Percentiles rank a stretch among this genome's conserved stretches.
These are phyloP conservation scores for Populus trichocarpa DNA, from an alignment of 441 rosid species.

Conservation along the genomic window DNA sequence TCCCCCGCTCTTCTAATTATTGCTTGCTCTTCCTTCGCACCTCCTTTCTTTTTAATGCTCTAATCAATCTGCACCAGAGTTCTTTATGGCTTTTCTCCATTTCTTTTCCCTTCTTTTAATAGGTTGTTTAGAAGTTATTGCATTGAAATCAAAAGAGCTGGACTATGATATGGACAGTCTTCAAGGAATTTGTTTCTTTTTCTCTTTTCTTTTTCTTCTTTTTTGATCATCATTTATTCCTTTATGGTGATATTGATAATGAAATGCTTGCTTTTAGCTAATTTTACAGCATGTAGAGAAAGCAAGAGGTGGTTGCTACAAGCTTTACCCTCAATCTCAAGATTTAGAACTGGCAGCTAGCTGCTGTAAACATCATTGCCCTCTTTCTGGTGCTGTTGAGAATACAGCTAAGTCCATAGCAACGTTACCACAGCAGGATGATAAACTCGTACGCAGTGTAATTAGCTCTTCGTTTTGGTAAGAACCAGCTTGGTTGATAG, in stretches of 20 bases:
- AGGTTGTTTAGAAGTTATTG: background rate
- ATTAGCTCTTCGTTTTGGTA: background rate
- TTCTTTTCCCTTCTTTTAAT: background rate
- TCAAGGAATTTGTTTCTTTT: conserved; percentile 2
- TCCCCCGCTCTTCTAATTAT: conserved; percentile 24
- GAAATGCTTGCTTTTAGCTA: background rate
- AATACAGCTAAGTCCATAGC: background rate
- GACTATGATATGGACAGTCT: conserved; percentile 3
- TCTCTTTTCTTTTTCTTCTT: background rate
- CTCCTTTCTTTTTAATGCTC: conserved; percentile 18
- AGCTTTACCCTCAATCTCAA: background rate
- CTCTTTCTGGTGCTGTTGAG: background rate
- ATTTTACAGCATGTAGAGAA: background rate
- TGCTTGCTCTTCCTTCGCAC: conserved; percentile 6
- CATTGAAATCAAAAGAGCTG: conserved; percentile 9
- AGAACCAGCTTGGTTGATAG: background rate
- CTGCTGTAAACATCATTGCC: background rate
- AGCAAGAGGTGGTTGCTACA: background rate
- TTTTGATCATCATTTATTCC: conserved; percentile 9
- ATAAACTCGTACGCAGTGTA: background rate
- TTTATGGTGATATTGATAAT: background rate
- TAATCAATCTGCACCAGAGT: conserved; percentile 22
- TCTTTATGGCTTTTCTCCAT: conserved; percentile 1
- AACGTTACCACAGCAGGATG: background rate
- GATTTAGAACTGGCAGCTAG: background rate